Base-by-base conservation (phyloP, 2,329 filamentous ascomycete species). In the Aureobasidium sp. region DNA sequence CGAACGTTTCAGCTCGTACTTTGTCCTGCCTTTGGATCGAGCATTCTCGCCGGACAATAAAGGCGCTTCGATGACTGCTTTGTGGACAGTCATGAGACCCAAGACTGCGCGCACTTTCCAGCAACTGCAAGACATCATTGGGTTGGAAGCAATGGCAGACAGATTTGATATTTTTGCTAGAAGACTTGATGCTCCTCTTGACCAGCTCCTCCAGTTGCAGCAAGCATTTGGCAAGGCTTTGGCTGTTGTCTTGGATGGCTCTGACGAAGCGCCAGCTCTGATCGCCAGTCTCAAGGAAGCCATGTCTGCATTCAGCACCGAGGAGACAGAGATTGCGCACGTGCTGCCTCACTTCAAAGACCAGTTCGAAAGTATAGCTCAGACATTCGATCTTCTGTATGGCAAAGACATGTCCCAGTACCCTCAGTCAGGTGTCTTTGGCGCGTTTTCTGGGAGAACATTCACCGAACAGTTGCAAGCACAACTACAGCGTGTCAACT, bases 1-100 rank as follows among this genome's bases (percentile, higher is more conserved):
- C 8, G 36, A 51, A 34, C 24, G 44, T 9, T 60, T 60, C 24
- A 60, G 57, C 36, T 41, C 44, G 1, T 60, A 60, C 46, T 60
- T 60, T 43, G 57, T 60, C 15, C 34, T 62, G 13, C 48, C 50
- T 13, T 13, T 62, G 12, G 48, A 56, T 15, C 29, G 41, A 32
- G 32, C 48, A 17, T 62, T 62, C 24, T 65, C 27, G 13, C 59
- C 34, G 32, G 53, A 41, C 50, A 63, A 37, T 6, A 62, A 65
- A 36, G 63, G 39, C 20, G 55, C 61, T 20, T 64, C 52, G 36
- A 64, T 64, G 52, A 61, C 51, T 20, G 52, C 66, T 20, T 39
- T 74, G 20, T 74, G 92, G 93, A 82, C 84, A 46, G 70, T 78
- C 1, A 83, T 95, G 69, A 84, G 88, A 59, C 90, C 92, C 36